phyloP scores from a whole-genome alignment of 495 filamentous ascomycete species.

The Lasiosphaeris hirsuta region DNA sequence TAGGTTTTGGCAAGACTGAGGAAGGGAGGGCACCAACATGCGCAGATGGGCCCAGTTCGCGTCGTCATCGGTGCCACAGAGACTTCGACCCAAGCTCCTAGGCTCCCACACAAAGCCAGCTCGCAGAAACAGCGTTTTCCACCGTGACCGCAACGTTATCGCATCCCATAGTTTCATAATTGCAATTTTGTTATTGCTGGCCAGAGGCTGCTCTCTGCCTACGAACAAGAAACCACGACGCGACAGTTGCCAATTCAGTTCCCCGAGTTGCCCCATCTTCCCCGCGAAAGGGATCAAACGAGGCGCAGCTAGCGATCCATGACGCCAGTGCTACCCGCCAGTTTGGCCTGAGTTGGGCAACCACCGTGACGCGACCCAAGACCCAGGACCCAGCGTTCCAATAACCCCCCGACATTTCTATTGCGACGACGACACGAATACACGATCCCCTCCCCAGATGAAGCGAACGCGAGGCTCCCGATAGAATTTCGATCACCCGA shows the following conservation, averaged over 20 bases:
- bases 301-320: slow-evolving; percentile 5
- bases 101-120: no score
- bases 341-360: slow-evolving; percentile 13
- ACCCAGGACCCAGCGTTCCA: not conserved
- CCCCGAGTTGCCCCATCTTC: not conserved
- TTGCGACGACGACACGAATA: not conserved
- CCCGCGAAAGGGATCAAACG: not conserved
- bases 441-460: not conserved
- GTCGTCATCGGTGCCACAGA: slow-evolving; percentile 18
- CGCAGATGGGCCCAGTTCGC: not conserved
- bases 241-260: no score
- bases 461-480: slow-evolving; percentile 27
- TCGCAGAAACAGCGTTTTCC: no score
- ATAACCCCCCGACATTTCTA: not conserved
- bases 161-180: not conserved
- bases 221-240: no score
- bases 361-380: not conserved
- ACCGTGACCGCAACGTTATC: no score
- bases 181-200: not conserved
- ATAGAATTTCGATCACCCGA: slow-evolving; percentile 24
- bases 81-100: not conserved
- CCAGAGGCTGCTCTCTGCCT: no score
- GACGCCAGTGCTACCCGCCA: slow-evolving; percentile 1
- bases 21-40: slow-evolving; percentile 6
- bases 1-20: slow-evolving; percentile 10